Conservation (phyloP, 2,329 filamentous ascomycete genomes). For the Monilinia vaccinii-corymbosi region DNA sequence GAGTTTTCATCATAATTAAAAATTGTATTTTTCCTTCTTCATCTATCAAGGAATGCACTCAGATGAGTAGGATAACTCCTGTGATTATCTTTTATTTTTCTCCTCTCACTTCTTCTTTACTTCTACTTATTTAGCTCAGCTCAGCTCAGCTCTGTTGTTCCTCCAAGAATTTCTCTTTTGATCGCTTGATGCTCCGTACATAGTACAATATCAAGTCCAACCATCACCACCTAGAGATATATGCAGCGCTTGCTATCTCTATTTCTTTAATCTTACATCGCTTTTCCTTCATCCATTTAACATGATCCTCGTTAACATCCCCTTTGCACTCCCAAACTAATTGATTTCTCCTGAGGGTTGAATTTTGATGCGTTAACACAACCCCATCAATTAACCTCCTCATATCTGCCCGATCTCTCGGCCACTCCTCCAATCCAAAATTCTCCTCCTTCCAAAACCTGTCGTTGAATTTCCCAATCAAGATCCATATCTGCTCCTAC, state of each 20-base stretch:
- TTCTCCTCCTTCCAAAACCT: slow-evolving; percentile 14
- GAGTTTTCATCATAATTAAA: no score
- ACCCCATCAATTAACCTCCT: slow-evolving; percentile 22
- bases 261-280: neutral
- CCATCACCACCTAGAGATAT: neutral
- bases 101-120: neutral
- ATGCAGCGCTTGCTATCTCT: slow-evolving; percentile 7
- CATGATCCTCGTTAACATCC: neutral
- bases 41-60: no score
- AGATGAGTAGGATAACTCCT: neutral
- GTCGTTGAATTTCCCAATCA: slow-evolving; percentile 26
- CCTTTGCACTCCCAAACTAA: no score
- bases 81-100: neutral
- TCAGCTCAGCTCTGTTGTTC: neutral
- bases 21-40: no score
- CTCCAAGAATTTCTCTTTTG: neutral
- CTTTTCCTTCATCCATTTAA: neutral
- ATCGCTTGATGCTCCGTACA: neutral
- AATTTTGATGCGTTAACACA: no score
- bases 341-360: no score
- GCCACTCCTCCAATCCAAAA: slow-evolving; percentile 25
- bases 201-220: neutral
- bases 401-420: slow-evolving; percentile 24
- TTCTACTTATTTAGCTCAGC: neutral
- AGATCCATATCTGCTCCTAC: slow-evolving; percentile 12